Percentiles rank a stretch among this genome's conserved stretches.
Conservation (phyloP, 352 stramenopile species). For the Thalassiosira sp. region DNA sequence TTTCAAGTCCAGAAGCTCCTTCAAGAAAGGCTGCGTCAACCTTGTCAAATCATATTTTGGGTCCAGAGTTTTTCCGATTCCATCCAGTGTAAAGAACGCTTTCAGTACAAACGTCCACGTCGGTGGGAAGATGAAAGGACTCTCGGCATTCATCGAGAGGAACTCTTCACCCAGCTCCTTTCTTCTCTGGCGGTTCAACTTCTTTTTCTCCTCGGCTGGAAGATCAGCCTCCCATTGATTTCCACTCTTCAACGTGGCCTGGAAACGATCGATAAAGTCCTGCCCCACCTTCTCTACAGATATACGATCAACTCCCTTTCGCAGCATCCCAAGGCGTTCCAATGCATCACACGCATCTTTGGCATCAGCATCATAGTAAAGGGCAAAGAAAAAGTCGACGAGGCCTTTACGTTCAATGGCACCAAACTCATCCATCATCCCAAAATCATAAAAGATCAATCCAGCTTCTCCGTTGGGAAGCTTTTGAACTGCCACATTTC, state of each 20-base stretch:
- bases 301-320: constrained; percentile 84
- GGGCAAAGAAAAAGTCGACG: constrained; percentile 87
- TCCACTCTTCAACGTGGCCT: constrained; percentile 74
- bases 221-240: constrained; percentile 85
- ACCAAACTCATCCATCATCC: constrained; percentile 89
- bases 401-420: constrained; percentile 79
- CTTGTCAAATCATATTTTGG: constrained; percentile 86
- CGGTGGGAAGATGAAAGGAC: constrained; percentile 87
- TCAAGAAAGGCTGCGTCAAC: constrained; percentile 86
- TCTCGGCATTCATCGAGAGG: constrained; percentile 84
- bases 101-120: constrained; percentile 90
- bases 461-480: constrained; percentile 68
- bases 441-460: constrained; percentile 91
- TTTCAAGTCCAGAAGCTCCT: constrained; percentile 88
- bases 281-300: constrained; percentile 86
- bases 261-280: constrained; percentile 84
- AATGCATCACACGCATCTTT: constrained; percentile 86
- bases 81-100: constrained; percentile 87
- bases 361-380: constrained; percentile 87
- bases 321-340: constrained; percentile 85
- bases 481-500: constrained; percentile 85
- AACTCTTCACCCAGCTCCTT: constrained; percentile 86
- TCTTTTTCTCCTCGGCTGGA: constrained; percentile 76
- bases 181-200: constrained; percentile 66
- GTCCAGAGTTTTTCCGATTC: constrained; percentile 88